These are phyloP conservation scores for Exophiala viscosa DNA, from an alignment of 2,329 filamentous ascomycete species.

Conservation along the genomic window DNA sequence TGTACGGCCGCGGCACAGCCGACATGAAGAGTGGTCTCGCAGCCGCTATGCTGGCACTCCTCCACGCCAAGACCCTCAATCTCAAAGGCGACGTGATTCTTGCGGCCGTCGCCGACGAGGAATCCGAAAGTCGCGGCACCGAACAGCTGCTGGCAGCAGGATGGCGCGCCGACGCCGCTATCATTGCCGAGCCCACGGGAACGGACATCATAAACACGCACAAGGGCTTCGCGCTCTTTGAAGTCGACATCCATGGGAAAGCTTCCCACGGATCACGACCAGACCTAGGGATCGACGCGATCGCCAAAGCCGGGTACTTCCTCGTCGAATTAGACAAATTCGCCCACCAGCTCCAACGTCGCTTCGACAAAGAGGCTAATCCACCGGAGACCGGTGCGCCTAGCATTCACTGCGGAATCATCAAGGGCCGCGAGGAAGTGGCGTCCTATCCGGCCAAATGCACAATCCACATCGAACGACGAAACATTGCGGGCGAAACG, in stretches of 20 bases:
- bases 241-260: slow-evolving; percentile 35
- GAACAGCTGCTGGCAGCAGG: slow-evolving; percentile 49
- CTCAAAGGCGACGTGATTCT: slow-evolving; percentile 52
- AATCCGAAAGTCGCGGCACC: slow-evolving; percentile 50
- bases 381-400: slow-evolving; percentile 38
- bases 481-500: slow-evolving; percentile 47
- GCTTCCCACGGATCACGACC: slow-evolving; percentile 39
- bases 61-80: slow-evolving; percentile 32
- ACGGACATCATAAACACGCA: slow-evolving; percentile 45
- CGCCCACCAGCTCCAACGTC: slow-evolving; percentile 23
- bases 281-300: slow-evolving; percentile 49
- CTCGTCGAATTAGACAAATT: slow-evolving; percentile 46
- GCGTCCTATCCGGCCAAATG: slow-evolving; percentile 52
- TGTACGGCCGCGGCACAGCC: slow-evolving; percentile 39
- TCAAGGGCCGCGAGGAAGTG: slow-evolving; percentile 50
- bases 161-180: slow-evolving; percentile 52
- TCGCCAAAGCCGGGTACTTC: slow-evolving; percentile 47
- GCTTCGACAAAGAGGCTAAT: slow-evolving; percentile 33
- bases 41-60: slow-evolving; percentile 37
- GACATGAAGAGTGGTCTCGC: slow-evolving; percentile 46
- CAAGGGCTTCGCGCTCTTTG: slow-evolving; percentile 47
- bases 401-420: slow-evolving; percentile 45
- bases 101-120: slow-evolving; percentile 54
- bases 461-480: slow-evolving; percentile 48
- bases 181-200: slow-evolving; percentile 49